Base-by-base conservation (phyloP, 2,329 filamentous ascomycete genomes). In the Cryphonectria naterciae region DNA sequence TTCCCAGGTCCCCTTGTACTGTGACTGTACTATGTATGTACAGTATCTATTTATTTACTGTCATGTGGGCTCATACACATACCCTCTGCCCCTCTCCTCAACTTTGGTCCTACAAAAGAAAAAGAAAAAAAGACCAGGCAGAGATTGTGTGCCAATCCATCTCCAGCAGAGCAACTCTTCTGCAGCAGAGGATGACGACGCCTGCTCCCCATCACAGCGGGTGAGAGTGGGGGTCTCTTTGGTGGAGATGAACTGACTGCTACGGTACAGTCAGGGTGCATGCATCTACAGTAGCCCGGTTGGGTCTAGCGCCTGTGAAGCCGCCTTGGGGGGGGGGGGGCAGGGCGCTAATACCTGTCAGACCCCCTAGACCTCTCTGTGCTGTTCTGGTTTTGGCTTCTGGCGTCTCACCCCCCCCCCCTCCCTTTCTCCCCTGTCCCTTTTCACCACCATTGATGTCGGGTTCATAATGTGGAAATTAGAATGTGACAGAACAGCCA, bases 171-270 rank as follows among this genome's bases (percentile, higher is more conserved):
- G 4, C 28, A 35, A 1, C 17, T 11, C 19, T 37, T 65, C 35
- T 65, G 64, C 64, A 60, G 32, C 56, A 60, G 28, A 60, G 17
- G 32, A 10, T 37, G 28, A 35, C 32, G 56, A 35, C 56, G 56
- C 15, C 5, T 60, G 2, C 32, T 35, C 7, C 46, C 46, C 46
- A 49, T 6, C 46, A 49, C 46, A 49, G 19, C 22, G 46, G 19
- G 7, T 49, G 7, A 22, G 7, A 46, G 46, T 49, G 46, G 43
- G 43, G 17, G 22, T 7, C 3, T 7, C 2, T 7, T 7, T 43
- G 41, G 13, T 43, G 41, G 41, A 43, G 41, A 43, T 43, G 41
- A 43, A 41, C 8, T 41, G 35, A 13, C 39, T 41, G 39, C 39
- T 41, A 41, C 8, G 39, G 39, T n/a, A n/a, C n/a, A n/a, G 28